Base-by-base conservation (phyloP, 2,329 filamentous ascomycete genomes). In the Didymellaceae sp. region DNA sequence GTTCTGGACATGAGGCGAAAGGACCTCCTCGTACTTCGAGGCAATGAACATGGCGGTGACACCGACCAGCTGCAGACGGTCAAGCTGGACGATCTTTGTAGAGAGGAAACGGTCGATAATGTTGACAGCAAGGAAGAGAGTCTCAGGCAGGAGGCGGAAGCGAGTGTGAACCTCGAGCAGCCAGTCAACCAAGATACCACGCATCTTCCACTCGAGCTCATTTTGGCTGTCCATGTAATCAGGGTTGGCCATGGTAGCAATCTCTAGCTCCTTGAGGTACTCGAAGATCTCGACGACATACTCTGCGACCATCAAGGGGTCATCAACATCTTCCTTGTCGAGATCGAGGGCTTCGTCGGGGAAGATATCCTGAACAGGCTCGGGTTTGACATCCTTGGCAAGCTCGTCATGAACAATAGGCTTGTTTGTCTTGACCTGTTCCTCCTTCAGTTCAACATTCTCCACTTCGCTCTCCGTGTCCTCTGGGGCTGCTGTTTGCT, bases 11-110 rank as follows among this genome's bases (percentile, higher is more conserved):
- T 97, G 93, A 35, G 94, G 94, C 9, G 94, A 97, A 41, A 99
- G 84, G 40, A 99, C 92, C 74, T 99, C 94, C 76, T 99, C 93
- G 73, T 97, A 99, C 79, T 99, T 99, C 69, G 93, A 95, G 10
- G 94, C 94, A 69, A 97, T 96, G 80, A 97, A 97, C 94, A 99
- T 97, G 74, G 93, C 94, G 18, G 94, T 96, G 67, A 97, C 92
- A 68, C 94, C 94, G 51, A 99, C 94, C 7, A 99, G 84, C 77
- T 99, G 94, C 5, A 99, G 86, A 55, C 92, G 91, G 74, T 97
- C 93, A 37, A 99, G 86, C 77, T 96, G 91, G 35, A 99, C 94
- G 24, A 97, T 88, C 80, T 97, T 97, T 68, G 87, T 86, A 0
- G 93, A 97, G 37, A 99, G 84, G 80, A 97, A 99, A 54, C 94